Percentiles rank a stretch among this genome's conserved stretches.
Conservation (phyloP, 208 protist genomes). For the Kentomonas sorsogonicus region DNA sequence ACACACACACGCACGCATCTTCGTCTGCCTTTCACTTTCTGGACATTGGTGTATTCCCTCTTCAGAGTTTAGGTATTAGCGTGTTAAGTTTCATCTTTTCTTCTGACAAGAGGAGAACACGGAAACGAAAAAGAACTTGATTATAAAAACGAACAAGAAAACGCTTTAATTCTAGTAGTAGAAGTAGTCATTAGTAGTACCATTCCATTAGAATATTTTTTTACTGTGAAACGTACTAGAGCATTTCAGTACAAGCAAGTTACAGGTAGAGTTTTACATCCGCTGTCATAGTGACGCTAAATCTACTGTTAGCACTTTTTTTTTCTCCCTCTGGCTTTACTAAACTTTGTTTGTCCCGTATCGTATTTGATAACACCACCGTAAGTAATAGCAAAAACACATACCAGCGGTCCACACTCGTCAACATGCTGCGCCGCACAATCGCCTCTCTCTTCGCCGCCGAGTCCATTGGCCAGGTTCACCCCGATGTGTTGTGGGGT, state of each 20-base stretch:
- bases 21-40: not conserved
- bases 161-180: not conserved
- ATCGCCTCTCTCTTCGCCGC: constrained; percentile 23
- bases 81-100: too few species aligned
- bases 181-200: not conserved
- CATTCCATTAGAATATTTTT: not conserved
- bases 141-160: too few species aligned
- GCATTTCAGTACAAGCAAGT: too few species aligned
- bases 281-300: not conserved
- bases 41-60: not conserved
- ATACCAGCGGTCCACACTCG: not conserved
- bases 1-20: not conserved
- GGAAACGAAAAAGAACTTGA: too few species aligned
- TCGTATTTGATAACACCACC: too few species aligned
- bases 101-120: too few species aligned
- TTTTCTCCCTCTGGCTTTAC: too few species aligned
- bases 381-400: too few species aligned
- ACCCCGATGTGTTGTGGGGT: constrained; percentile 81
- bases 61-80: not conserved
- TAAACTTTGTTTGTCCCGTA: not conserved
- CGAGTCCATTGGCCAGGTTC: constrained; percentile 67
- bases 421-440: constrained; percentile 65
- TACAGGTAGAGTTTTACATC: too few species aligned
- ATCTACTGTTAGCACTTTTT: not conserved
- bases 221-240: not conserved